Conservation (phyloP, 192 early-diverging fungal species). For the Backusella westeae region DNA sequence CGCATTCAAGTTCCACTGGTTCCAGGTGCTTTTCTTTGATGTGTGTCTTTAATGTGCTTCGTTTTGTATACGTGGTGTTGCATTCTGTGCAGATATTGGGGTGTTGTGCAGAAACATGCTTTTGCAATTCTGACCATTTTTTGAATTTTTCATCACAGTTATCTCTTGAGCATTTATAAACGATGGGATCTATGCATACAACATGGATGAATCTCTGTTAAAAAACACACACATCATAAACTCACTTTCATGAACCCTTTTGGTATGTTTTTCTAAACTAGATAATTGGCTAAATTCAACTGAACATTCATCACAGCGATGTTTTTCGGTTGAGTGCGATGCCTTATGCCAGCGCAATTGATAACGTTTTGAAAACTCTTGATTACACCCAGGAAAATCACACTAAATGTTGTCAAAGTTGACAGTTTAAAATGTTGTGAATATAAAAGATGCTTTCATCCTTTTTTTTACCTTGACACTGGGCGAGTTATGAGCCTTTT, state of each 20-base stretch:
- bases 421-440: neutral
- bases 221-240: neutral
- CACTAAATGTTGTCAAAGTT: neutral
- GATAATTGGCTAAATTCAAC: neutral
- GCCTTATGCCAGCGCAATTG: constrained; percentile 15
- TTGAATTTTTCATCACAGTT: neutral
- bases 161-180: neutral
- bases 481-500: neutral
- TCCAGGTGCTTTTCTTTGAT: neutral
- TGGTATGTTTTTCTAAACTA: neutral
- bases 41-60: neutral
- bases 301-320: neutral
- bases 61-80: neutral
- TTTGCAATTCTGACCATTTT: constrained; percentile 1
- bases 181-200: neutral
- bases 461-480: neutral
- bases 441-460: neutral
- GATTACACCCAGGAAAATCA: constrained; percentile 5
- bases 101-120: neutral
- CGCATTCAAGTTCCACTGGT: neutral
- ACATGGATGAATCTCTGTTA: no score
- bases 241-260: constrained; percentile 13
- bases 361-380: neutral
- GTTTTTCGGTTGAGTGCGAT: neutral
- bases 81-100: neutral